Evolutionary conservation across 352 stramenopile genomes (phyloP), one percentile per base, ranked within the genome.

Genomic region (Globisporangium orthogonon): DNA sequence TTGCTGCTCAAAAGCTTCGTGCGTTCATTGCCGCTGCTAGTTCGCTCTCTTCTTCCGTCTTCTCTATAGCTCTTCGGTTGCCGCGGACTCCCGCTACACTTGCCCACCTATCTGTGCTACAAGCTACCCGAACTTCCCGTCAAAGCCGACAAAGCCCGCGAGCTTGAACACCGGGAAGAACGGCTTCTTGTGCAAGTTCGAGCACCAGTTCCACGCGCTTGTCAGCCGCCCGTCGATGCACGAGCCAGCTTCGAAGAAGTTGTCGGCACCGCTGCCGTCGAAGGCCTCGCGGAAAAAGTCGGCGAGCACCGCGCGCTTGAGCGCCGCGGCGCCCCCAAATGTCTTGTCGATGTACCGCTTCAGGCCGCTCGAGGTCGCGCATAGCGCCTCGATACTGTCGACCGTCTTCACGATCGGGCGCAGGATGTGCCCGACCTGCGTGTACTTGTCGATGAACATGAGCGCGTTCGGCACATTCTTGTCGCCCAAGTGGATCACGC

Each of bases 381-480:
- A 76, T 50, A 93, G 68, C 15, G 53, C 53, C 31, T 90, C 79
- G 47, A 95, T 79, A 30, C 63, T 79, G 50, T 93, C 84, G 17
- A 95, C 69, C 0, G 86, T 89, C 60, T 94, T 94, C 54, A 95
- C 81, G 47, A 95, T 90, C n/a, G 86, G 86, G 28, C 86, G 80
- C 41, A 95, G 60, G 52, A 94, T 94, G 62, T 93, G 82, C 23
- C 84, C 72, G 13, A 96, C 91, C 62, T 98, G 94, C 39, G 93
- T 98, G 76, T 98, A 98, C 76, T 99, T 99, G 82, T 99, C 96
- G 69, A 98, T 98, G 66, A 98, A 99, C 73, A 97, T 98, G 61
- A 99, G 83, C 51, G 95, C 95, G 60, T 98, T 98, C 14, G 95
- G 96, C 33, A 99, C 96, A 73, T 99, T 99, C 75, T 98, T 96